Percentiles rank a stretch among this genome's conserved stretches.
Conservation (phyloP, 2,329 filamentous ascomycete genomes). For the Phoma sp. region DNA sequence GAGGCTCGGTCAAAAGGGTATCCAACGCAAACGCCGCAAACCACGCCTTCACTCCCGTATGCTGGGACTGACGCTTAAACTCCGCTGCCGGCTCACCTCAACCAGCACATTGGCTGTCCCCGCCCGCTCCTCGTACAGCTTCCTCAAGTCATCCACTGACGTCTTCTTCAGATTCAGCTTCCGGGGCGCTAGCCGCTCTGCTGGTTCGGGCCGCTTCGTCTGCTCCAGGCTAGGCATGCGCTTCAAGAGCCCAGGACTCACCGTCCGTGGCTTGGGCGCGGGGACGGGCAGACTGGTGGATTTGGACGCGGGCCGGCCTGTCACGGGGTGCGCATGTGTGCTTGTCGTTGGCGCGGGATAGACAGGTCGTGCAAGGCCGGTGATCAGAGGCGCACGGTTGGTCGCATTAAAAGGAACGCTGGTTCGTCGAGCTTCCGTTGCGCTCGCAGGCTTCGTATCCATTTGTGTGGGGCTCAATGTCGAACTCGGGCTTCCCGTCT, state of each 20-base stretch:
- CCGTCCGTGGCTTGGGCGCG: constrained; percentile 36
- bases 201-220: constrained; percentile 18
- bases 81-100: constrained; percentile 14
- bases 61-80: constrained; percentile 11
- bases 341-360: constrained; percentile 24
- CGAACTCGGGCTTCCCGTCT: constrained; percentile 25
- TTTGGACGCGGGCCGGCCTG: constrained; percentile 37
- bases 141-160: constrained; percentile 55
- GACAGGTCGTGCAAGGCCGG: constrained; percentile 47
- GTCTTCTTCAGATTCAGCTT: constrained; percentile 53
- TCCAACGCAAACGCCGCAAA: not conserved
- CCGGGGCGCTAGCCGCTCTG: constrained; percentile 32
- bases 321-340: constrained; percentile 27
- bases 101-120: constrained; percentile 48
- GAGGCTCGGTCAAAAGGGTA: not conserved
- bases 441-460: constrained; percentile 18
- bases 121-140: constrained; percentile 57
- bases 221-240: constrained; percentile 56
- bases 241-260: constrained; percentile 53
- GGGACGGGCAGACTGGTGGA: constrained; percentile 41
- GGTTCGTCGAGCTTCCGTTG: constrained; percentile 37
- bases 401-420: constrained; percentile 33
- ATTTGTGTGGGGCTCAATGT: constrained; percentile 24
- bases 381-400: constrained; percentile 42
- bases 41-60: constrained; percentile 6